A percentile compares a stretch with the other conserved stretches of the same genome.
Conservation (phyloP, 2,329 filamentous ascomycete genomes). For the Dendryphion nanum region DNA sequence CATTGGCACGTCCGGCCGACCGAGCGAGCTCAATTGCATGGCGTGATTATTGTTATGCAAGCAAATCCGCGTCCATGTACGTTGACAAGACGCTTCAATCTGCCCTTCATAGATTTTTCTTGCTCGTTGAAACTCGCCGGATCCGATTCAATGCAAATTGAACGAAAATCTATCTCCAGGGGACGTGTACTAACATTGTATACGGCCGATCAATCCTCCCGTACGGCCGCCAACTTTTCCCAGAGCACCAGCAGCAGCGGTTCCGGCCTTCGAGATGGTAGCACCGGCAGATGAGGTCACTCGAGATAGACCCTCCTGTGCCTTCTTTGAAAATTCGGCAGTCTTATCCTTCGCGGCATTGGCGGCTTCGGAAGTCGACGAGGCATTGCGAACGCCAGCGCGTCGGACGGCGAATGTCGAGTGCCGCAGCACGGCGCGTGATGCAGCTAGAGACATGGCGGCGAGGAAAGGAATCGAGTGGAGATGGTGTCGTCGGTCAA, state of each 20-base stretch:
- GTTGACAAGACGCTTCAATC: too few relatives aligned
- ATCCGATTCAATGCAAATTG: conserved; percentile 15
- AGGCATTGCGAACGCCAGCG: conserved; percentile 49
- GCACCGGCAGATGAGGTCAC: conserved; percentile 79
- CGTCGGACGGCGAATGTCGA: conserved; percentile 43
- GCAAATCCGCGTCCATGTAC: too few relatives aligned
- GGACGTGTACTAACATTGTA: conserved; percentile 71
- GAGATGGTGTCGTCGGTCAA: too few relatives aligned
- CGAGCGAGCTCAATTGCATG: too few relatives aligned
- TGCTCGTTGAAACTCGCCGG: too few relatives aligned
- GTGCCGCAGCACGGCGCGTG: conserved; percentile 47
- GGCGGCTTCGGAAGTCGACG: conserved; percentile 48
- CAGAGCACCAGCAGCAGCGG: conserved; percentile 55
- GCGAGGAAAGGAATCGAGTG: conserved; percentile 21
- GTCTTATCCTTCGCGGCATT: conserved; percentile 46
- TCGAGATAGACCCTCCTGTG: conserved; percentile 77
- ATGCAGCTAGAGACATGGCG: conserved; percentile 49
- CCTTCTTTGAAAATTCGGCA: conserved; percentile 54
- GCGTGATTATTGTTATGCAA: too few relatives aligned
- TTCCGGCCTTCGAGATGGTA: conserved; percentile 70
- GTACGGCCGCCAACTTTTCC: conserved; percentile 80
- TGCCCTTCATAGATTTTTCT: too few relatives aligned
- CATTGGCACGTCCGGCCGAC: too few relatives aligned
- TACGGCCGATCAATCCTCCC: conserved; percentile 71
- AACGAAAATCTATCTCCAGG: conserved; percentile 3